Evolutionary conservation across 441 rosid genomes (phyloP).

Genomic region (Erodium moschatum): DNA sequence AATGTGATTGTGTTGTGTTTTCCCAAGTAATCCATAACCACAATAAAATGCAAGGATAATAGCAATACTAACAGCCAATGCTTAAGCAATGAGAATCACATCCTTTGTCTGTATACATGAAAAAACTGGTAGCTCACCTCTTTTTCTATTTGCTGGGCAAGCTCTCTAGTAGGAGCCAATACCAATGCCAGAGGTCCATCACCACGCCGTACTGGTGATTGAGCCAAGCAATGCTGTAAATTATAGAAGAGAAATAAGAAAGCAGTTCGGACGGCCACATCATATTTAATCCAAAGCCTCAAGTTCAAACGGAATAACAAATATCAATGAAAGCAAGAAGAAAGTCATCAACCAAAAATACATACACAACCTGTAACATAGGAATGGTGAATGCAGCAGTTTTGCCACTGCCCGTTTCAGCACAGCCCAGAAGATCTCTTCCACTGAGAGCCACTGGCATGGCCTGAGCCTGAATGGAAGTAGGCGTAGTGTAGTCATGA

Average conservation of each 20-base stretch:
- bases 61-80: not conserved
- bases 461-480: conserved; percentile 28
- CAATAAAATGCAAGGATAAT: not conserved
- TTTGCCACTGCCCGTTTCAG: conserved; percentile 26
- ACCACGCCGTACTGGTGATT: conserved; percentile 26
- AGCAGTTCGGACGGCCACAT: not conserved
- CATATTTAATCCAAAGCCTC: not conserved
- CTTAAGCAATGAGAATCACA: conserved; percentile 1
- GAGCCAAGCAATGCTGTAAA: conserved; percentile 26
- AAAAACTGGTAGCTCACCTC: conserved; percentile 15
- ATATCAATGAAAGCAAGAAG: not conserved
- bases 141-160: conserved; percentile 25
- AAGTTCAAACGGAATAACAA: not conserved
- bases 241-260: not conserved
- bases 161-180: conserved; percentile 26
- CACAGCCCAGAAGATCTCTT: conserved; percentile 23
- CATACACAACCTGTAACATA: conserved; percentile 20
- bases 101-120: not conserved
- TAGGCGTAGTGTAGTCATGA: conserved; percentile 26
- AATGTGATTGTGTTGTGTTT: no score
- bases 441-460: conserved; percentile 27
- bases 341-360: not conserved
- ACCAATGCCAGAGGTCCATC: conserved; percentile 27
- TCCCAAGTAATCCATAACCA: not conserved
- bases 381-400: conserved; percentile 26